Percentiles rank a stretch among this genome's conserved stretches.
Evolutionary conservation across 2,329 filamentous ascomycete genomes (phyloP).

Genomic region (Cladophialophora immunda): DNA sequence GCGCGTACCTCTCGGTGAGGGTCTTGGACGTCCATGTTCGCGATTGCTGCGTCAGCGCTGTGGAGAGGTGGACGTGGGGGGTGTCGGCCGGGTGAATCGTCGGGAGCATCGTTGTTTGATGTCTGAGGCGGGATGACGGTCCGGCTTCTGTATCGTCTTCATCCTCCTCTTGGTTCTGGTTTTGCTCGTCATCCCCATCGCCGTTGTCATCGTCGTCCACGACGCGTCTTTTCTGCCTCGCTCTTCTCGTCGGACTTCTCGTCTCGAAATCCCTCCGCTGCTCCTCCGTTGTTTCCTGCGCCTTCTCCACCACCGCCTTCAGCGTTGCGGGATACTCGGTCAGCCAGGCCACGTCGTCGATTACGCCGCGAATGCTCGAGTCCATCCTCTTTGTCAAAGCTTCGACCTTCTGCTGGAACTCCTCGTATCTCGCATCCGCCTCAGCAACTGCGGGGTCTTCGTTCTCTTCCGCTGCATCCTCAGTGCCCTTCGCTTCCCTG

Average conservation of each 20-base stretch:
- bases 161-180: constrained; percentile 46
- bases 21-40: constrained; percentile 39
- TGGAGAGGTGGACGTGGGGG: constrained; percentile 32
- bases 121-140: constrained; percentile 34
- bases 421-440: constrained; percentile 24
- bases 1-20: constrained; percentile 59
- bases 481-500: constrained; percentile 3
- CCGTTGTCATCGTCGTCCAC: background rate
- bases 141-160: constrained; percentile 49
- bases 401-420: constrained; percentile 57
- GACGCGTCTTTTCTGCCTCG: constrained; percentile 35
- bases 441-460: constrained; percentile 1
- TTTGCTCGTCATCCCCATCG: background rate
- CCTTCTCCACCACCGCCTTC: constrained; percentile 52
- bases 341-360: constrained; percentile 64
- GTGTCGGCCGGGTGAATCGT: constrained; percentile 32
- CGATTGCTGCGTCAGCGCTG: constrained; percentile 43
- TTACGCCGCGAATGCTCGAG: constrained; percentile 63
- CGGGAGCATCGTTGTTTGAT: constrained; percentile 37
- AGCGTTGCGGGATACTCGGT: constrained; percentile 56
- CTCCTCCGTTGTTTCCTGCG: constrained; percentile 36
- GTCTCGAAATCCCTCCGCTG: constrained; percentile 46
- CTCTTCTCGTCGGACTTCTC: constrained; percentile 45
- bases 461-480: constrained; percentile 12
- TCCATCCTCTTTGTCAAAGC: constrained; percentile 65